Base-by-base conservation (phyloP, 192 early-diverging fungal species). In the Linnemannia exigua region DNA sequence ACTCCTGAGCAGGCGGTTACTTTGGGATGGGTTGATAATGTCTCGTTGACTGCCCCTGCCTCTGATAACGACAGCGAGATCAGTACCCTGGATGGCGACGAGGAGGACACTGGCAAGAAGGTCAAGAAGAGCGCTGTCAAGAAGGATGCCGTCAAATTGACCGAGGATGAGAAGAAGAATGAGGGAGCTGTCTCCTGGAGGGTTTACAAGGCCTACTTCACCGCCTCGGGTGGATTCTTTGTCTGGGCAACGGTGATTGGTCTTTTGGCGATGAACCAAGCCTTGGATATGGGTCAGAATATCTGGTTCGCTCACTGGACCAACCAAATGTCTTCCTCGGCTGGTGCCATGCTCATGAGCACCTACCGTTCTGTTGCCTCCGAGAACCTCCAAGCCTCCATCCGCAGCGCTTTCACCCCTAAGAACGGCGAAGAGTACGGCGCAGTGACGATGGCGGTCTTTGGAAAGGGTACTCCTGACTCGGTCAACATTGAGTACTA, bases 111-210 rank as follows among this genome's bases (percentile, higher is more conserved):
- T n/a, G 76, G 79, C 35, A 81, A 87, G 74, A 76, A 89, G 20
- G 76, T 72, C 5, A 77, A 82, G n/a, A 82, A 87, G 66, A 63
- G 58, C 2, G 79, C 75, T 5, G 77, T 77, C 72, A 28, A 25
- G 69, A 90, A 84, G 81, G 88, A 76, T 33, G 35, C 84, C 87
- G 35, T 74, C 84, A 88, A 92, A 80, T 87, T 99, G 67, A 96
- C 96, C 36, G 87, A 93, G 48, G 95, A 96, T 15, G 98, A 99
- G 85, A 94, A 96, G 80, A 92, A 93, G 54, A 94, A 92, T n/a
- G 91, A 93, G 19, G 99, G 99, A 0, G 90, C 91, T 68, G 97
- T 99, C 72, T 89, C 90, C 36, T 90, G 87, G n/a, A 71, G 82
- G 17, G 94, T 99, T 17, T 99, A 97, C 91, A 79, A 92, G n/a